Conservation (phyloP, 2,329 filamentous ascomycete genomes). For the Trichoderma sp. region DNA sequence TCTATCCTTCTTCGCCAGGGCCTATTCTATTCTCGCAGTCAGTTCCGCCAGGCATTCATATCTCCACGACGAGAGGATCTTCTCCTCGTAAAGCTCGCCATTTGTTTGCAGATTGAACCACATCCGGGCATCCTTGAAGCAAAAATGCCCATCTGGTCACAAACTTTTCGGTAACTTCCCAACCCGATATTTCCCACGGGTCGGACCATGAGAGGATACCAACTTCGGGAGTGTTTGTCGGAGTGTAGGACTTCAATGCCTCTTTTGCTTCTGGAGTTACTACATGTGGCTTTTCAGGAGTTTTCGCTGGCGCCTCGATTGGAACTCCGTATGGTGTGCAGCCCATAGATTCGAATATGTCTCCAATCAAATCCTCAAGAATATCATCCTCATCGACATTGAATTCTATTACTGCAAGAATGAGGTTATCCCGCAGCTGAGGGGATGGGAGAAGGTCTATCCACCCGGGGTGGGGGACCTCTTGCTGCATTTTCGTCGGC, state of each 20-base stretch:
- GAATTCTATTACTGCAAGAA: slow-evolving; percentile 28
- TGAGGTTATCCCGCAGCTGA: slow-evolving; percentile 32
- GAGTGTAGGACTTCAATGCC: background rate
- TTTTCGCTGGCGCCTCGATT: background rate
- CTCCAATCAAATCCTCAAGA: slow-evolving; percentile 30
- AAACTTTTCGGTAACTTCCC: slow-evolving; percentile 26
- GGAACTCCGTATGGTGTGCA: background rate
- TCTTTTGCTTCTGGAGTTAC: background rate
- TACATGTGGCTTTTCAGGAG: background rate
- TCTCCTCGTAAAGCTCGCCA: slow-evolving; percentile 24
- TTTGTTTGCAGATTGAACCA: slow-evolving; percentile 19
- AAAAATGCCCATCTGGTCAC: slow-evolving; percentile 22
- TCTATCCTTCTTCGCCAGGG: background rate
- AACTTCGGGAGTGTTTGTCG: slow-evolving; percentile 8
- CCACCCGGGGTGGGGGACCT: slow-evolving; percentile 31
- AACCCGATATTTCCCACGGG: slow-evolving; percentile 30
- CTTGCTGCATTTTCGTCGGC: slow-evolving; percentile 31
- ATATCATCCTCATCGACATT: slow-evolving; percentile 31
- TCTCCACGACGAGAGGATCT: slow-evolving; percentile 26
- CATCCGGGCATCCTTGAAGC: slow-evolving; percentile 25
- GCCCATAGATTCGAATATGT: slow-evolving; percentile 6
- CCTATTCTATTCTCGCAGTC: background rate
- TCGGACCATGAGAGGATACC: slow-evolving; percentile 32
- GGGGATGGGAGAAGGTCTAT: slow-evolving; percentile 32
- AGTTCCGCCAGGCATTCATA: background rate